Conservation (phyloP, 1,284 basidiomycete genomes). For the Flammula alnicola region DNA sequence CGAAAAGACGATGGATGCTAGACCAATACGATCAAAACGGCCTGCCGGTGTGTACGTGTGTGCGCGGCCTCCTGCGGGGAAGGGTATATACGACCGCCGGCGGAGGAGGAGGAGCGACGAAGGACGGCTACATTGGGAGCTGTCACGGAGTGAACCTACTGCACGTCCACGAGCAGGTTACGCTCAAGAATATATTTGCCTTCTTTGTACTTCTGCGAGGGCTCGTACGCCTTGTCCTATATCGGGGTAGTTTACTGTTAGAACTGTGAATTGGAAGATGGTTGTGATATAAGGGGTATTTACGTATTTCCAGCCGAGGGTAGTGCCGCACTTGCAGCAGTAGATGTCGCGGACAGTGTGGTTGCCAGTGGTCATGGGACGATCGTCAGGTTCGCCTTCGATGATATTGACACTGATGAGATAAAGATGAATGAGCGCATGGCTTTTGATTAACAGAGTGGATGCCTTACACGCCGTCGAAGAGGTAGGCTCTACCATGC, state of each 20-base stretch:
- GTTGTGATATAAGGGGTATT: conserved; percentile 36
- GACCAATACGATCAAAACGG: conserved; percentile 30
- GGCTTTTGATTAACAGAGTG: conserved; percentile 3
- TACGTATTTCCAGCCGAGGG: conserved; percentile 98
- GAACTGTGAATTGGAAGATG: background rate
- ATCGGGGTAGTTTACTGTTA: background rate
- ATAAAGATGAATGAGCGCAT: conserved; percentile 17
- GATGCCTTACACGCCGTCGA: conserved; percentile 83
- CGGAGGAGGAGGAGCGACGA: background rate
- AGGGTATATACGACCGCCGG: conserved; percentile 18
- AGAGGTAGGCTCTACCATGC: conserved; percentile 93
- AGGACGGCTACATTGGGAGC: background rate
- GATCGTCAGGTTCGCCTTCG: conserved; percentile 87
- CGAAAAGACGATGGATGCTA: conserved; percentile 27
- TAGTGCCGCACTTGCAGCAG: conserved; percentile 86
- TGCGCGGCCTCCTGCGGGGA: conserved; percentile 12
- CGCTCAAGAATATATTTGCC: conserved; percentile 97
- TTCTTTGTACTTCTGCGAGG: conserved; percentile 96
- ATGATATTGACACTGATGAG: conserved; percentile 83
- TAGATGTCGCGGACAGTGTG: conserved; percentile 96
- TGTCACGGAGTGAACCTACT: conserved; percentile 43
- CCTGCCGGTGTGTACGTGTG: conserved; percentile 25
- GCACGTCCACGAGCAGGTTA: conserved; percentile 82
- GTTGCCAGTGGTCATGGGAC: conserved; percentile 95
- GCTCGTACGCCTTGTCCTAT: conserved; percentile 90